Evolutionary conservation across 371 early-diverging fungal species (phyloP).

Genomic region (Circinella minor): DNA sequence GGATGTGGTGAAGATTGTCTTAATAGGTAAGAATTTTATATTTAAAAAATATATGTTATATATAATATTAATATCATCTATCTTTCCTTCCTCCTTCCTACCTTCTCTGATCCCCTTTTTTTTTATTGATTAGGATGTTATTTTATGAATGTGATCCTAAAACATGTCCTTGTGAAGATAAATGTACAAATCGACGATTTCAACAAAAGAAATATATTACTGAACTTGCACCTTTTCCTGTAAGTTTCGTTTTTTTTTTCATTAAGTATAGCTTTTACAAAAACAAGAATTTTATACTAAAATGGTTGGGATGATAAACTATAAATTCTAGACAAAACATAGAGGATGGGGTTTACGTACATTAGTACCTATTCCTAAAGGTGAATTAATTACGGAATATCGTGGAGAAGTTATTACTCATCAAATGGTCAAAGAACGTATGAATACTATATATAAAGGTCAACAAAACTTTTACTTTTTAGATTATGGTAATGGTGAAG

Average conservation of each 20-base stretch:
- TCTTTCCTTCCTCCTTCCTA: no score
- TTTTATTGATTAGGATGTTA: constrained; percentile 47
- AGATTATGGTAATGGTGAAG: constrained; percentile 75
- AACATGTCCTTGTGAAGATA: constrained; percentile 70
- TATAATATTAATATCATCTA: no score
- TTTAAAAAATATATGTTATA: no score
- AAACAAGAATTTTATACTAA: no score
- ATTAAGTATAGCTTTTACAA: no score
- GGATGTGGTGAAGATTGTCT: constrained; percentile 81
- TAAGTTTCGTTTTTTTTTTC: constrained; percentile 25
- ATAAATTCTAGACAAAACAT: neutral
- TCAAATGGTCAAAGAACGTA: constrained; percentile 69
- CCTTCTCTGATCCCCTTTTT: neutral
- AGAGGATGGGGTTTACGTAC: constrained; percentile 87
- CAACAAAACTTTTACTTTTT: constrained; percentile 82
- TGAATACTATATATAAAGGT: constrained; percentile 72
- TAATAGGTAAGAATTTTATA: constrained; percentile 53
- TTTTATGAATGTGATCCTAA: constrained; percentile 80
- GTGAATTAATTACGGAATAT: constrained; percentile 83
- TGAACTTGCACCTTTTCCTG: constrained; percentile 70
- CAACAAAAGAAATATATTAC: constrained; percentile 59
- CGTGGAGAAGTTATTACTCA: constrained; percentile 87
- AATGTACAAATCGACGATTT: constrained; percentile 81
- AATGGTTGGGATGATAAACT: no score
- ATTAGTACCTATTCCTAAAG: constrained; percentile 56